These are phyloP conservation scores for Angomonas deanei DNA, from an alignment of 208 protist species.

Conservation along the genomic window DNA sequence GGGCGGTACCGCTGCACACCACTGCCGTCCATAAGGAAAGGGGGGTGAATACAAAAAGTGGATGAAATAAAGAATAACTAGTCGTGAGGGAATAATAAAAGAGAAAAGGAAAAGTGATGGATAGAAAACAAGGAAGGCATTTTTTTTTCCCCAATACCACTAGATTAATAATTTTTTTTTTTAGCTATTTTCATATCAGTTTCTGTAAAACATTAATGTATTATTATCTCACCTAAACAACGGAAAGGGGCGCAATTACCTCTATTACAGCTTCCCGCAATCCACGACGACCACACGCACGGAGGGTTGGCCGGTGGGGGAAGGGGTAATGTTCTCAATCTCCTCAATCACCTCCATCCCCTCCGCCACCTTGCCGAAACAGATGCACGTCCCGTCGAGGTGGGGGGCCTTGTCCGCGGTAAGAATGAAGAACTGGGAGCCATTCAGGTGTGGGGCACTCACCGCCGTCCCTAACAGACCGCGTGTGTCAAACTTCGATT, in stretches of 20 bases:
- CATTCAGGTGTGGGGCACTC: constrained; percentile 95
- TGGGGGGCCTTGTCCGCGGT: constrained; percentile 61
- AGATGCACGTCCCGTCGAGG: constrained; percentile 93
- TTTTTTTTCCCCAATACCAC: neutral
- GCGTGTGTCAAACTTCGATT: constrained; percentile 64
- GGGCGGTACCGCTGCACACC: constrained; percentile 62
- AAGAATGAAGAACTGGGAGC: constrained; percentile 91
- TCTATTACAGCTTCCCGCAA: constrained; percentile 38
- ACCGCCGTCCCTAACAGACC: constrained; percentile 98
- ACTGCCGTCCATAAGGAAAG: constrained; percentile 12
- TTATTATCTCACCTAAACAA: no score
- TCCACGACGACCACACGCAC: constrained; percentile 51
- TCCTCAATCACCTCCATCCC: constrained; percentile 77
- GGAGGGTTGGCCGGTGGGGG: constrained; percentile 30
- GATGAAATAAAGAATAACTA: neutral
- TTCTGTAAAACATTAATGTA: neutral
- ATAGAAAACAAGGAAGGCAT: no score
- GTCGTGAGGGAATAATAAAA: neutral
- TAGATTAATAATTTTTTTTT: neutral
- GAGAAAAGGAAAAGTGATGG: neutral
- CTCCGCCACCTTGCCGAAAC: constrained; percentile 89
- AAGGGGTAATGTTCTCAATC: constrained; percentile 61
- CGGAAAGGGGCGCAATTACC: no score
- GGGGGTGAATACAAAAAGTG: neutral
- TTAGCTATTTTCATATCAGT: neutral